Percentiles rank a stretch among this genome's conserved stretches.
Conservation (phyloP, 108 stramenopile species). For the Conticribra guillardii region DNA sequence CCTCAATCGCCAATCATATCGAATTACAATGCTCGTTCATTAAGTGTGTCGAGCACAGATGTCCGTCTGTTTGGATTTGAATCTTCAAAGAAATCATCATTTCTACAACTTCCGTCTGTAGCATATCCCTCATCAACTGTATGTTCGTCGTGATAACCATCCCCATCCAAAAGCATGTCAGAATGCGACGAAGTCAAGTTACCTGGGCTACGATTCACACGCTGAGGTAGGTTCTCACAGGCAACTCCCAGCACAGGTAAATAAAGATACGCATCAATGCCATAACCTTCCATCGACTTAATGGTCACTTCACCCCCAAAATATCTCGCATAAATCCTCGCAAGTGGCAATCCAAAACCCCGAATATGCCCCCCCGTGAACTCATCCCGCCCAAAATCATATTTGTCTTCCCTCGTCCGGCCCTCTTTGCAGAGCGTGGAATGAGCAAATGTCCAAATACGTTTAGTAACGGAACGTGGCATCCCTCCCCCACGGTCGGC, state of each 20-base stretch:
- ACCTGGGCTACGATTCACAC: constrained; percentile 76
- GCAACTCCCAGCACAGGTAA: constrained; percentile 84
- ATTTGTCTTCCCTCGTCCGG: constrained; percentile 38
- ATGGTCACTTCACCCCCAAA: constrained; percentile 98
- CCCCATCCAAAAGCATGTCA: constrained; percentile 20
- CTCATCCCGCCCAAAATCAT: constrained; percentile 68
- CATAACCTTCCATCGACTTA: constrained; percentile 98
- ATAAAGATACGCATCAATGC: constrained; percentile 97
- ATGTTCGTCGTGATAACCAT: constrained; percentile 24
- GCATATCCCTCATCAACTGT: constrained; percentile 16
- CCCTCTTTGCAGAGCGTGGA: constrained; percentile 77
- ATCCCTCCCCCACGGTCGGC: constrained; percentile 97
- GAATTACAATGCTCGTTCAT: constrained; percentile 39
- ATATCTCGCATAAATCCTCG: constrained; percentile 96
- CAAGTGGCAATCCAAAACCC: constrained; percentile 97
- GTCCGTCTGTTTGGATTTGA: constrained; percentile 13
- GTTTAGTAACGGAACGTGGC: constrained; percentile 86
- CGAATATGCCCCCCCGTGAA: constrained; percentile 63
- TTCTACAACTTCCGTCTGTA: constrained; percentile 26
- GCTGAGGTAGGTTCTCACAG: constrained; percentile 86
- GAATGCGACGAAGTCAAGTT: constrained; percentile 61
- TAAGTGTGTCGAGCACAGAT: constrained; percentile 25
- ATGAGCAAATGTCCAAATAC: constrained; percentile 96
- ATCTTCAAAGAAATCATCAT: constrained; percentile 43
- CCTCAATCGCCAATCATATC: too few relatives aligned